Conservation (phyloP, 139 green algal genomes). For the Coelastrella sp. region DNA sequence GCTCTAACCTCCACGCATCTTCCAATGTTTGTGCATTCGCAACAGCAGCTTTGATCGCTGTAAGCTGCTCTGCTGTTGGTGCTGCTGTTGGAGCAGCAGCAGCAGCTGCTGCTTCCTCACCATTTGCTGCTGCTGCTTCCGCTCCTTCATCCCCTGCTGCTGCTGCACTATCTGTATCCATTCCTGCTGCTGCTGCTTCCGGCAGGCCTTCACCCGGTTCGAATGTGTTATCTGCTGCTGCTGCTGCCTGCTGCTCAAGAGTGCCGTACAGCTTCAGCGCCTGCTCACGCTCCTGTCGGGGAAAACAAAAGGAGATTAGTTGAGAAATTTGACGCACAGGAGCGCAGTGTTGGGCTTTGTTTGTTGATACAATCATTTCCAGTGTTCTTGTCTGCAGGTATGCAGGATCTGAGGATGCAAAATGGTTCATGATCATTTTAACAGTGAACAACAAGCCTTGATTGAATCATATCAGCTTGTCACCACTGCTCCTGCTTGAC, state of each 20-base stretch:
- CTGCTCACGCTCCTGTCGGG: slow-evolving; percentile 77
- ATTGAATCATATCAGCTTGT: too few relatives aligned
- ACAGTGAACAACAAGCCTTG: too few relatives aligned
- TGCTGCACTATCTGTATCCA: slow-evolving; percentile 42
- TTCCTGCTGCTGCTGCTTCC: slow-evolving; percentile 41
- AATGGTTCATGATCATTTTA: too few relatives aligned
- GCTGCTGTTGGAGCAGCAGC: slow-evolving; percentile 55
- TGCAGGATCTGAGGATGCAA: too few relatives aligned
- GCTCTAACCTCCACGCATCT: slow-evolving; percentile 89
- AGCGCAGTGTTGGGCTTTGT: too few relatives aligned
- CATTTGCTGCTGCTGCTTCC: slow-evolving; percentile 8
- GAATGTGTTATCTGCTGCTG: slow-evolving; percentile 75
- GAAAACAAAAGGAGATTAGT: too few relatives aligned
- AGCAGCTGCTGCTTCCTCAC: slow-evolving; percentile 30
- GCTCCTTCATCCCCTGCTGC: neutral
- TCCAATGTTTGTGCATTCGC: slow-evolving; percentile 92
- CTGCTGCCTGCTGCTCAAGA: slow-evolving; percentile 50
- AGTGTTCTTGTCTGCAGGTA: too few relatives aligned
- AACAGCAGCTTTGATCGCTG: slow-evolving; percentile 93
- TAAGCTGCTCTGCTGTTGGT: slow-evolving; percentile 84
- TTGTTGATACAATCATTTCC: too few relatives aligned
- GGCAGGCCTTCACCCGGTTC: slow-evolving; percentile 79
- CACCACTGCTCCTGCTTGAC: too few relatives aligned
- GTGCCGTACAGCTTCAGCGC: slow-evolving; percentile 74
- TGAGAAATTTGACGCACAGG: too few relatives aligned